Conservation (phyloP, 2,329 filamentous ascomycete genomes). For the Exophiala lecanii-corni region DNA sequence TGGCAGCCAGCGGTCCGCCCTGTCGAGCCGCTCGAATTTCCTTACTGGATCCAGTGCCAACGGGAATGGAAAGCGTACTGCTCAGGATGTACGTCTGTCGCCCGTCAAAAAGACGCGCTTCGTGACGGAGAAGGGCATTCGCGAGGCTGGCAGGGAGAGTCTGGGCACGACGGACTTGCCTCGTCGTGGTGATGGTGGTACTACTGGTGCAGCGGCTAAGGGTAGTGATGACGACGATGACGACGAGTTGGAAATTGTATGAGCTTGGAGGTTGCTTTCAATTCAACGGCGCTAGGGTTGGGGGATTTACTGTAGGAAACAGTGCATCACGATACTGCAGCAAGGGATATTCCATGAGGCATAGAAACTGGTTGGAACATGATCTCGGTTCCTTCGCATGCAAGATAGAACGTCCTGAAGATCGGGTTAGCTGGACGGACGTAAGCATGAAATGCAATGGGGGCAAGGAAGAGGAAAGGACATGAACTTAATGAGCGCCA, state of each 20-base stretch:
- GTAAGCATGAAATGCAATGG: no score
- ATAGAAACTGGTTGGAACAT: no score
- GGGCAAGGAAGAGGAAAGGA: no score
- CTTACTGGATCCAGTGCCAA: slow-evolving; percentile 4
- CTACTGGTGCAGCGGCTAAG: no score
- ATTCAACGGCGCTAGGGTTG: not conserved
- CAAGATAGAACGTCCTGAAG: no score
- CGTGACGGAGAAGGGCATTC: slow-evolving; percentile 70
- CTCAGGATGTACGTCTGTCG: slow-evolving; percentile 37
- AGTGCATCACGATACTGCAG: no score
- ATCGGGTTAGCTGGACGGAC: no score
- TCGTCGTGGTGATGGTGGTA: no score
- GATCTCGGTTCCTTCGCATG: no score
- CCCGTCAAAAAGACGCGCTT: slow-evolving; percentile 58
- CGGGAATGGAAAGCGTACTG: slow-evolving; percentile 30
- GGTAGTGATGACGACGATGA: slow-evolving; percentile 44
- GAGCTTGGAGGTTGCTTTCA: slow-evolving; percentile 4
- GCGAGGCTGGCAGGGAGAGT: slow-evolving; percentile 71
- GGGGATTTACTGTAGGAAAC: no score
- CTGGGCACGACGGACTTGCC: slow-evolving; percentile 49
- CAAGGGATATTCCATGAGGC: no score
- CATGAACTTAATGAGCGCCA: no score
- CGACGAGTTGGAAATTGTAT: slow-evolving; percentile 47
- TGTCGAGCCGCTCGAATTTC: slow-evolving; percentile 5
- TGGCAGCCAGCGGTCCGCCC: slow-evolving; percentile 4